Percentiles rank a stretch among this genome's conserved stretches.
Conservation (phyloP, 352 stramenopile species). For the Phytophthora ohioensis region DNA sequence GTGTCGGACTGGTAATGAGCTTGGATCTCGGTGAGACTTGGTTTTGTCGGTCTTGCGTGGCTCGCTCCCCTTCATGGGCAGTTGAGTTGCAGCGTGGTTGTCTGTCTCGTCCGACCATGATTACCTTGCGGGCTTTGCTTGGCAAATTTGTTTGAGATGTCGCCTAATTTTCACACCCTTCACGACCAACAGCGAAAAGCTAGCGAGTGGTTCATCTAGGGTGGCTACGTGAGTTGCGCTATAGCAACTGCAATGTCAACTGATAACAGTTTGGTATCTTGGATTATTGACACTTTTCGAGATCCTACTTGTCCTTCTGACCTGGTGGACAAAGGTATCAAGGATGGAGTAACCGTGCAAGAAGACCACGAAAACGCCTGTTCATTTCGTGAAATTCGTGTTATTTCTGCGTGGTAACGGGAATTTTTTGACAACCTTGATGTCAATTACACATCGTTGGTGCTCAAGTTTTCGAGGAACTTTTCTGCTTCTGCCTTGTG, state of each 20-base stretch:
- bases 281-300: no score
- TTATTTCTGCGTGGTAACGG: background rate
- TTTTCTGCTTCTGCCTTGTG: background rate
- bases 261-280: no score
- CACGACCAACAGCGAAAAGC: no score
- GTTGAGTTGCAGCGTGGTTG: constrained; percentile 16
- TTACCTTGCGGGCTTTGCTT: constrained; percentile 18
- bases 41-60: constrained; percentile 5
- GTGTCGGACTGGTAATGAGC: background rate
- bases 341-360: no score
- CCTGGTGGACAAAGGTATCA: no score
- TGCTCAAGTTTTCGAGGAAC: constrained; percentile 23
- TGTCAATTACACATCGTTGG: background rate
- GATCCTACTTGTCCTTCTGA: no score
- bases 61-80: constrained; percentile 2
- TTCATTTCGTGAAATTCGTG: no score
- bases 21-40: constrained; percentile 23
- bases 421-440: constrained; percentile 5
- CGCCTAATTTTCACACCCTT: no score
- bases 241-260: no score
- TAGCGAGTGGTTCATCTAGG: no score
- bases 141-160: background rate
- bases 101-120: constrained; percentile 21
- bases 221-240: no score
- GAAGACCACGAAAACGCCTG: no score